Percentiles rank a stretch among this genome's conserved stretches.
These are phyloP conservation scores for Nissolia schottii DNA, from an alignment of 306 rosid genomes.

Conservation along the genomic window DNA sequence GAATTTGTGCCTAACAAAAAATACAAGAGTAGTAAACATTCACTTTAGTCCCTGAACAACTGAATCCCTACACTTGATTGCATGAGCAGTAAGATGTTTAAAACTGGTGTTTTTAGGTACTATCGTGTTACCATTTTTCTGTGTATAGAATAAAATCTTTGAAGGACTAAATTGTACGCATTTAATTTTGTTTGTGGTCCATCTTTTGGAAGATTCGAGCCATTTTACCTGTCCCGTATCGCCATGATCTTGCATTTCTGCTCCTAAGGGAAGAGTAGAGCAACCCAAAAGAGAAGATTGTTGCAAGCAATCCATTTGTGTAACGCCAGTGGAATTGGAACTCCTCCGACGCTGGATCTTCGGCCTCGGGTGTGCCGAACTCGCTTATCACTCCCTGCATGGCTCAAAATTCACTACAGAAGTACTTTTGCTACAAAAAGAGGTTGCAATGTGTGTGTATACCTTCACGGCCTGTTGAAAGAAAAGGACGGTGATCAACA, in stretches of 20 bases:
- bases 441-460: background rate
- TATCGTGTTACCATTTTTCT: too few species aligned
- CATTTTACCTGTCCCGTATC: slow-evolving; percentile 57
- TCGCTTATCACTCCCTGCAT: slow-evolving; percentile 65
- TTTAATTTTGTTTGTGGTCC: too few species aligned
- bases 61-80: too few species aligned
- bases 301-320: slow-evolving; percentile 63
- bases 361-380: slow-evolving; percentile 42
- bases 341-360: slow-evolving; percentile 32
- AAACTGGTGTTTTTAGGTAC: too few species aligned
- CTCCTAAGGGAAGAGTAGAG: slow-evolving; percentile 47
- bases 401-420: too few species aligned
- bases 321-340: slow-evolving; percentile 53
- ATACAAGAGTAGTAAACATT: too few species aligned
- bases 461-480: slow-evolving; percentile 74
- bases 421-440: background rate
- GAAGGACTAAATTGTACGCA: too few species aligned
- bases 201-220: background rate
- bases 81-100: too few species aligned
- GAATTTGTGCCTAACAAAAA: background rate
- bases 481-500: slow-evolving; percentile 67
- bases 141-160: too few species aligned
- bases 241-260: slow-evolving; percentile 73
- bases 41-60: too few species aligned
- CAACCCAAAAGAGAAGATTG: slow-evolving; percentile 56